Base-by-base conservation (phyloP, 139 green algal species). In the Chlamydomonas asymmetrica region DNA sequence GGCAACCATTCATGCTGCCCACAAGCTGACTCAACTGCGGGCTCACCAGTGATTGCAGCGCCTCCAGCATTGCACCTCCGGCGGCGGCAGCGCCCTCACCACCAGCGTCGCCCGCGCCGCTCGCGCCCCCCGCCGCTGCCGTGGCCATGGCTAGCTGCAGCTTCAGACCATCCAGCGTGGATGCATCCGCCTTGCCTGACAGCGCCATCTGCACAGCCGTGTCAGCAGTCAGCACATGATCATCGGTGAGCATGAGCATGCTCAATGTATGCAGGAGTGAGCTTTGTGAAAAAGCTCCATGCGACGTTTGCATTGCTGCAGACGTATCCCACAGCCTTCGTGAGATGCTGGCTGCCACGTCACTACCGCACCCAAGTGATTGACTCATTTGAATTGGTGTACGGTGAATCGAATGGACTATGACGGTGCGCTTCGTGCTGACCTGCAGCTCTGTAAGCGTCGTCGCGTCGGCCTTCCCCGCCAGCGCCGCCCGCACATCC, bases 401-500 rank as follows among this genome's bases (percentile, higher is more conserved):
- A n/a, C n/a, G n/a, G n/a, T n/a, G n/a, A n/a, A n/a, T n/a, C n/a
- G n/a, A n/a, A n/a, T n/a, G n/a, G n/a, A n/a, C n/a, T n/a, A n/a
- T n/a, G n/a, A n/a, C n/a, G n/a, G n/a, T n/a, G n/a, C n/a, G n/a
- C n/a, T n/a, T n/a, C n/a, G n/a, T n/a, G n/a, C n/a, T n/a, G 56
- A 76, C 70, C 70, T 77, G 59, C 71, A 77, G 71, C n/a, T 77
- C 32, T 0, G 25, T 59, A 41, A 77, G 31, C 37, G 71, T 59
- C 32, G 22, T 32, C 5, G n/a, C 59, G 40, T 77, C 71, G 25
- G 71, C 71, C 43, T 77, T 77, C 32, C 27, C 62, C 16, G 40
- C 71, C 59, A 77, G 59, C 34, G 59, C 71, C 32, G 49, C 27
- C 32, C 43, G 41, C 20, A 77, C 37, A 31, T 69, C 71, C 31